phyloP scores from a whole-genome alignment of 2,329 filamentous ascomycete species.

The Mycosphaerella sp. region DNA sequence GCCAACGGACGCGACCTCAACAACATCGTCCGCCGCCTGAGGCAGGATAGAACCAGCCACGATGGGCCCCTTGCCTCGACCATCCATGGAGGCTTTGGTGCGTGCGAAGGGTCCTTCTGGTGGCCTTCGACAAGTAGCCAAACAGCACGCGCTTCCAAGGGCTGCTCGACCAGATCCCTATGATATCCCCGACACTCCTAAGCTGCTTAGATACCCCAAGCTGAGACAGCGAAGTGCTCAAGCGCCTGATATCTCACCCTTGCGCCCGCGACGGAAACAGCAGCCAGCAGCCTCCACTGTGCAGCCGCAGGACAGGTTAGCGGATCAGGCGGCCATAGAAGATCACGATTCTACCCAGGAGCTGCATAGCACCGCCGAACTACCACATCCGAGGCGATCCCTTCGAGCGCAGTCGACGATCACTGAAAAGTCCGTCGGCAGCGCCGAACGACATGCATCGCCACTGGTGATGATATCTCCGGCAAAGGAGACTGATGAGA shows the following conservation, averaged over 20 bases:
- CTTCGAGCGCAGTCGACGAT: not conserved
- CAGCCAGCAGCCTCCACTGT: not conserved
- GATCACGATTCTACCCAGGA: not conserved
- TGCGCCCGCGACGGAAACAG: not conserved
- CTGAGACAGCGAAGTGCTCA: not conserved
- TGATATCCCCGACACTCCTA: not conserved
- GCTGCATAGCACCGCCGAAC: not conserved
- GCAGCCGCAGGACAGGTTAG: not conserved
- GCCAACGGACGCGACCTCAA: too few relatives aligned
- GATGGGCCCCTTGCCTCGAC: not conserved
- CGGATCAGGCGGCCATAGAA: not conserved
- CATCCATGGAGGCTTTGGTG: not conserved
- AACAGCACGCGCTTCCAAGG: conserved; percentile 1
- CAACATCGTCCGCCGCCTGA: too few relatives aligned
- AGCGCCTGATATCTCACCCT: not conserved
- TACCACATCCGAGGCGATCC: not conserved
- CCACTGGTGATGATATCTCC: not conserved
- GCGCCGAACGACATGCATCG: not conserved
- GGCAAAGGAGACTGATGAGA: not conserved
- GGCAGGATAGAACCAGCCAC: too few relatives aligned
- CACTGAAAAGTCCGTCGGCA: not conserved
- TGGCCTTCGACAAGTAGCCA: not conserved
- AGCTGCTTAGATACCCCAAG: not conserved
- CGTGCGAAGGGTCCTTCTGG: not conserved
- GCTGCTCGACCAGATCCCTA: conserved; percentile 3